phyloP scores from a whole-genome alignment of 345 rosid species.

The Populus alba region DNA sequence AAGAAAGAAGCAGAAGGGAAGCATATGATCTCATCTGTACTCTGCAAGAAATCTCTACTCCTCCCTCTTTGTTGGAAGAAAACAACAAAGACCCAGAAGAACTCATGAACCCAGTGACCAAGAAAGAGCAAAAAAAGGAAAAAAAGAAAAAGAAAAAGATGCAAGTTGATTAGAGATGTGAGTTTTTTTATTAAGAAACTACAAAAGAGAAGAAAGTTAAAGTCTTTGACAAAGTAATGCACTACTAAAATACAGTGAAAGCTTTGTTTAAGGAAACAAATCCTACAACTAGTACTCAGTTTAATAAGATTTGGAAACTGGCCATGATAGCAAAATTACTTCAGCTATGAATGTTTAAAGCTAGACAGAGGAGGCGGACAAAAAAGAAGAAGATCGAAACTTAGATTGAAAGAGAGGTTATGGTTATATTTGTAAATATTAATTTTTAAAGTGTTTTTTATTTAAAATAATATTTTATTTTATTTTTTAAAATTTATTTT shows the following conservation, averaged over 20 bases:
- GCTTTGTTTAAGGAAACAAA: constrained; percentile 13
- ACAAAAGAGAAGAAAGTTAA: constrained; percentile 9
- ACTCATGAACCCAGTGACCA: constrained; percentile 29
- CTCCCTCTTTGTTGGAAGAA: constrained; percentile 14
- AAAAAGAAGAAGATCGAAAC: constrained; percentile 35
- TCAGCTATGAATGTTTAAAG: constrained; percentile 7
- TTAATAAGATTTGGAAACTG: constrained; percentile 47
- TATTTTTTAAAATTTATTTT: no score
- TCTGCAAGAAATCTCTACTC: constrained; percentile 24
- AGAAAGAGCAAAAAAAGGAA: background rate
- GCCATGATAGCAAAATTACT: constrained; percentile 49
- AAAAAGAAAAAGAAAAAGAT: constrained; percentile 16
- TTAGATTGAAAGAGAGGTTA: constrained; percentile 75
- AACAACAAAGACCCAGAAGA: constrained; percentile 16
- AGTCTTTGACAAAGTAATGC: constrained; percentile 17
- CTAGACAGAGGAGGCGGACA: background rate
- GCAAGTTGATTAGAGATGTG: constrained; percentile 15
- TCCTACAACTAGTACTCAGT: constrained; percentile 1
- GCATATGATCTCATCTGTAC: constrained; percentile 39
- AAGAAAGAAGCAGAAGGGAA: constrained; percentile 39
- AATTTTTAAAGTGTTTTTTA: no score
- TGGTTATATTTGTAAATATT: no score
- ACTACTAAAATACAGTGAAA: constrained; percentile 2
- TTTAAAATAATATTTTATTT: no score
- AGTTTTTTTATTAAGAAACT: constrained; percentile 7